phyloP scores from a whole-genome alignment of 352 stramenopile species.

The Globisporangium carolinianum region DNA sequence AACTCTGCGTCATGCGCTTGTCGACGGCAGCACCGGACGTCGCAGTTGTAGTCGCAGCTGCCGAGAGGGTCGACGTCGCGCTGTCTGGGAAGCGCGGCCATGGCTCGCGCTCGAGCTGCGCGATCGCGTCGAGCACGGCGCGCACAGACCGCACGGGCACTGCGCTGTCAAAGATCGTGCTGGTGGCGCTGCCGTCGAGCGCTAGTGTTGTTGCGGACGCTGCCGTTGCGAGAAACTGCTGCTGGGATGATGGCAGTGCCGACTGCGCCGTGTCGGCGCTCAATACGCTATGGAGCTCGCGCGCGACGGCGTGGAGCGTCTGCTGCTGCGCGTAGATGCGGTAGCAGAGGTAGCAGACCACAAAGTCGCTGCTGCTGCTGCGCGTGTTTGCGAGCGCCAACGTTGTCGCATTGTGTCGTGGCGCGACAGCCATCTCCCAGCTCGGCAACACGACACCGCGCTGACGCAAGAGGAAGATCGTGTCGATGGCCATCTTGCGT shows the following conservation, averaged over 20 bases:
- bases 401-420: conserved; percentile 24
- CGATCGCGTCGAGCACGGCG: conserved; percentile 9
- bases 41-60: no score
- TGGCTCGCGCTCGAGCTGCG: conserved; percentile 12
- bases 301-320: conserved; percentile 32
- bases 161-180: background rate
- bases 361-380: conserved; percentile 26
- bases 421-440: conserved; percentile 58
- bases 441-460: conserved; percentile 36
- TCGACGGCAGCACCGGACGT: conserved; percentile 4
- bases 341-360: conserved; percentile 71
- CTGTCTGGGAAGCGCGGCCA: conserved; percentile 7
- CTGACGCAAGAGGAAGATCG: conserved; percentile 58
- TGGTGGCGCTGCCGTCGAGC: background rate
- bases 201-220: background rate
- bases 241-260: no score
- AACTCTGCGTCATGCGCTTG: conserved; percentile 5
- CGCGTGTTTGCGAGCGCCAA: conserved; percentile 11
- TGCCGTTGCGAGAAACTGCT: no score
- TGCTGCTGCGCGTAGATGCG: conserved; percentile 68
- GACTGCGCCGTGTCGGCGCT: no score
- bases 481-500: conserved; percentile 68
- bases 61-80: background rate
- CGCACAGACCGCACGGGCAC: background rate
- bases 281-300: conserved; percentile 30